These are phyloP conservation scores for Xylariaceae sp. DNA, from an alignment of 2,329 filamentous ascomycete species.

Conservation along the genomic window DNA sequence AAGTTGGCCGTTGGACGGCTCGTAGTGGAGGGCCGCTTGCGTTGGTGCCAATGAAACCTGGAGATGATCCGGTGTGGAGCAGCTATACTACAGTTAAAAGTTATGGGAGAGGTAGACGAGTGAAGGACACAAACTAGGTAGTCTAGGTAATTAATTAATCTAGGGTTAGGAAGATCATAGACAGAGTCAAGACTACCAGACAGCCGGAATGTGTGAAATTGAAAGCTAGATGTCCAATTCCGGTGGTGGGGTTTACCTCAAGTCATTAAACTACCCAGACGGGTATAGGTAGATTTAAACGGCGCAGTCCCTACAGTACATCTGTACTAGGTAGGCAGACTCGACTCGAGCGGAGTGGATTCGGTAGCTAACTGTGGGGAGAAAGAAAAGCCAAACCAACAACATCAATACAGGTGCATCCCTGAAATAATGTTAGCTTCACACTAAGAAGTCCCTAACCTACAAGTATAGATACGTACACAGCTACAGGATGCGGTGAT, in stretches of 20 bases:
- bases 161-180: neutral
- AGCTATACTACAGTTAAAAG: no score
- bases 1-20: neutral
- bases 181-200: neutral
- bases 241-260: conserved; percentile 15
- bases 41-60: neutral
- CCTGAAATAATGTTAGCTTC: no score
- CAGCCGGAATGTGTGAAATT: neutral
- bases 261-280: conserved; percentile 16
- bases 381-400: conserved; percentile 13
- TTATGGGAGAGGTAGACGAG: no score
- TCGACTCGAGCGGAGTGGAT: conserved; percentile 10
- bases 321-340: no score
- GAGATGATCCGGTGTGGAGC: no score
- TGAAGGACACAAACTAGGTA: no score
- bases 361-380: no score
- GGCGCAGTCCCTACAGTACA: no score
- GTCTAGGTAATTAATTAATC: conserved; percentile 6
- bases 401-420: conserved; percentile 9
- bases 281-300: conserved; percentile 15
- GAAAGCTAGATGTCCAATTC: neutral
- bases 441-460: no score
- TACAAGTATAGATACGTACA: no score
- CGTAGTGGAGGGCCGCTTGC: neutral
- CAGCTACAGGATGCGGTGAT: no score